Evolutionary conservation across 1,284 basidiomycete species (phyloP).

Genomic region (Apiotrichum sp.): DNA sequence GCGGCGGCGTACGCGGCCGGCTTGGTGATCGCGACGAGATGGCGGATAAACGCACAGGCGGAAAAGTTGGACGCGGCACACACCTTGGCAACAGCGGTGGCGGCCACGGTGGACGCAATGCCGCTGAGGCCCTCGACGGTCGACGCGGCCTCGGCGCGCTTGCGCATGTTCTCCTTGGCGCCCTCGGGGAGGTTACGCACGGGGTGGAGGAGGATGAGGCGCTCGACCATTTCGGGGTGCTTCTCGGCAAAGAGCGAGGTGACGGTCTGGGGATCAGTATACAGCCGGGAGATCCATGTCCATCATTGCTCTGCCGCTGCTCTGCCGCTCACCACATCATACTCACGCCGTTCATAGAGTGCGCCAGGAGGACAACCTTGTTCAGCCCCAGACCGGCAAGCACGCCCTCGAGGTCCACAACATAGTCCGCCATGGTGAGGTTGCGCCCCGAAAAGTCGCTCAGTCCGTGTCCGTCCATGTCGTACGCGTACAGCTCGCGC

Average conservation of each 20-base stretch:
- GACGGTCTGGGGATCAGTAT: slow-evolving; percentile 20
- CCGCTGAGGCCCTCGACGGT: slow-evolving; percentile 17
- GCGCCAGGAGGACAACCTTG: slow-evolving; percentile 25
- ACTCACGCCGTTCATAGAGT: slow-evolving; percentile 34
- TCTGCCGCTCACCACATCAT: slow-evolving; percentile 4
- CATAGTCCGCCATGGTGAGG: slow-evolving; percentile 12
- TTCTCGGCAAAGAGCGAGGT: slow-evolving; percentile 21
- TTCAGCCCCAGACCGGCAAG: slow-evolving; percentile 13
- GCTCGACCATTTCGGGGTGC: slow-evolving; percentile 19
- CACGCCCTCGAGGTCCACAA: slow-evolving; percentile 21
- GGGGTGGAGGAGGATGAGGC: slow-evolving; percentile 28
- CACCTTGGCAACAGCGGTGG: slow-evolving; percentile 21
- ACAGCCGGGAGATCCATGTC: slow-evolving; percentile 23
- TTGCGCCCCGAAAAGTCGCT: slow-evolving; percentile 19
- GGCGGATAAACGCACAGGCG: slow-evolving; percentile 24
- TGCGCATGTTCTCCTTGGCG: slow-evolving; percentile 20
- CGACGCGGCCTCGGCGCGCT: slow-evolving; percentile 19
- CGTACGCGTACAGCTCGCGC: slow-evolving; percentile 22
- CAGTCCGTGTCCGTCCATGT: slow-evolving; percentile 29
- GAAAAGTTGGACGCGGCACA: slow-evolving; percentile 14
- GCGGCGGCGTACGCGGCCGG: slow-evolving; percentile 25
- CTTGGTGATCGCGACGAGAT: slow-evolving; percentile 24
- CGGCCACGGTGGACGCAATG: slow-evolving; percentile 22
- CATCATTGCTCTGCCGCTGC: slow-evolving; percentile 23
- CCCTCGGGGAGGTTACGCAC: slow-evolving; percentile 23